Percentiles rank a stretch among this genome's conserved stretches.
These are phyloP conservation scores for Withania somnifera DNA, from an alignment of 305 asterid genomes.

Conservation along the genomic window DNA sequence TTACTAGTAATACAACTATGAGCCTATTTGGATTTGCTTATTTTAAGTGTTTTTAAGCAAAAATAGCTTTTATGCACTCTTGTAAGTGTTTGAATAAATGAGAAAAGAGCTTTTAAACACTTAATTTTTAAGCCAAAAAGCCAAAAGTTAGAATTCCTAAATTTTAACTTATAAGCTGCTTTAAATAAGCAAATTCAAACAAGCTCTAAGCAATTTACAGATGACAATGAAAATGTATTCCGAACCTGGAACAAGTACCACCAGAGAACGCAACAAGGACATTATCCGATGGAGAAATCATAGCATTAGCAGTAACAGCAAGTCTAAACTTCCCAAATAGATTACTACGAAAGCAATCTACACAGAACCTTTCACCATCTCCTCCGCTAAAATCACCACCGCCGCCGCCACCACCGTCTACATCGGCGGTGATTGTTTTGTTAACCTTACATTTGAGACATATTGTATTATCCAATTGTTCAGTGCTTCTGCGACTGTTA, in stretches of 20 bases:
- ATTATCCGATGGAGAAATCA: constrained; percentile 78
- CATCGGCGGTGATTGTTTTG: constrained; percentile 16
- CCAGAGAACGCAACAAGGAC: constrained; percentile 88
- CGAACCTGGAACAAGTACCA: constrained; percentile 75
- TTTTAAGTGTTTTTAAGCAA: too few relatives aligned
- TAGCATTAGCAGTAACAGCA: constrained; percentile 66
- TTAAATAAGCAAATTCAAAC: too few relatives aligned
- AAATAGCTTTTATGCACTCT: too few relatives aligned
- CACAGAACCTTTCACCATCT: constrained; percentile 46
- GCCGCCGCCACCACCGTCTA: constrained; percentile 15
- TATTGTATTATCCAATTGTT: not conserved
- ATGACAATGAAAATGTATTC: not conserved
- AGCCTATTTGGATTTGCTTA: too few relatives aligned
- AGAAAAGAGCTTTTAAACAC: too few relatives aligned
- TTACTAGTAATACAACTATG: too few relatives aligned
- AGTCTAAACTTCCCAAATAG: constrained; percentile 73
- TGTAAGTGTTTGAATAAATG: too few relatives aligned
- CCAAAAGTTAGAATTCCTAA: too few relatives aligned
- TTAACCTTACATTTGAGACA: constrained; percentile 70
- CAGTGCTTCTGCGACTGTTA: constrained; percentile 8
- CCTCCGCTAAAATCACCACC: constrained; percentile 21
- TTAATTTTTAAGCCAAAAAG: too few relatives aligned
- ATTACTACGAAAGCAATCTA: constrained; percentile 65
- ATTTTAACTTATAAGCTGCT: too few relatives aligned
- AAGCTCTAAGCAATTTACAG: not conserved